A percentile compares a stretch with the other conserved stretches of the same genome.
phyloP scores from a whole-genome alignment of 257 asterid genomes.

The Plantago major region DNA sequence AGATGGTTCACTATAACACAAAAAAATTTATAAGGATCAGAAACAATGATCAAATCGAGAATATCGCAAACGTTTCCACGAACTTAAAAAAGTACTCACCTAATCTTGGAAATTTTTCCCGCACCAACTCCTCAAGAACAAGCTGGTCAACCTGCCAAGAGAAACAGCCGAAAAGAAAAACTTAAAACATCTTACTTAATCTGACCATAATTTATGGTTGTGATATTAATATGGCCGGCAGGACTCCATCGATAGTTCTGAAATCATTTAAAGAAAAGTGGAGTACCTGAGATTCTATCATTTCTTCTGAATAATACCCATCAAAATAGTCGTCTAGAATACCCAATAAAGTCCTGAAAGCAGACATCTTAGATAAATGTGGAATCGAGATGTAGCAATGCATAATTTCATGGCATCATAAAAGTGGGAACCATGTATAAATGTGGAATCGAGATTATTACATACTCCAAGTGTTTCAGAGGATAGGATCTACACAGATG shows the following conservation, averaged over 20 bases:
- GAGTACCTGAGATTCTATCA: slow-evolving; percentile 93
- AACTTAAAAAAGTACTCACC: slow-evolving; percentile 39
- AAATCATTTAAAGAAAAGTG: slow-evolving; percentile 6
- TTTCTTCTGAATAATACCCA: slow-evolving; percentile 95
- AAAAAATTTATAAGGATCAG: slow-evolving; percentile 26
- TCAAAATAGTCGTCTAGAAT: slow-evolving; percentile 90
- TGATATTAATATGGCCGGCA: slow-evolving; percentile 4
- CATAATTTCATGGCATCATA: slow-evolving; percentile 6
- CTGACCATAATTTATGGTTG: slow-evolving; percentile 13
- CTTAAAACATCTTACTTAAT: slow-evolving; percentile 20
- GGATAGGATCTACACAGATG: slow-evolving; percentile 16
- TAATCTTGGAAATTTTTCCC: slow-evolving; percentile 80
- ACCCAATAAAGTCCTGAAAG: slow-evolving; percentile 86
- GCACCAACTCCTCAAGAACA: slow-evolving; percentile 93
- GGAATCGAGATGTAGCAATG: not conserved
- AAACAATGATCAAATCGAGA: slow-evolving; percentile 7
- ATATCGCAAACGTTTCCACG: slow-evolving; percentile 9
- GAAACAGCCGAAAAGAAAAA: slow-evolving; percentile 18
- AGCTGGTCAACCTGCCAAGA: slow-evolving; percentile 85
- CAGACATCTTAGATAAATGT: slow-evolving; percentile 17
- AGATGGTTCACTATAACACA: slow-evolving; percentile 78
- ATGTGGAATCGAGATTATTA: slow-evolving; percentile 4
- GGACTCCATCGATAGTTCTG: slow-evolving; percentile 6
- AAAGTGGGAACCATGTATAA: not conserved
- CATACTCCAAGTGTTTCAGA: not conserved